phyloP scores from a whole-genome alignment of 257 asterid genomes.

The Echites panduratus region DNA sequence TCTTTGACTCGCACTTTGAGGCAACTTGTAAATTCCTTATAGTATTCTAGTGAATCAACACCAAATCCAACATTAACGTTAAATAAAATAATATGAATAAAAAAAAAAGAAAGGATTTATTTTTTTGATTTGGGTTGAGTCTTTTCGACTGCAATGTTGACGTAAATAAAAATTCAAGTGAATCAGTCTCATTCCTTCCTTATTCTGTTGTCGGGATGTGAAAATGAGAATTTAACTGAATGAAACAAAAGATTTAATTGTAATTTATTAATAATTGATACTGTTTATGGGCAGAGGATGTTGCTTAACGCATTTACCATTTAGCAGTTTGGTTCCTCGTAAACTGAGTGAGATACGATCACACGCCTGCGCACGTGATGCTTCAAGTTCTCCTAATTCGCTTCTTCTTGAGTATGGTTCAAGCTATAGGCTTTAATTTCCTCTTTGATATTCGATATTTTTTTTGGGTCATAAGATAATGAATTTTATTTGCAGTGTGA shows the following conservation, averaged over 20 bases:
- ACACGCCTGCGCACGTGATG: conserved; percentile 52
- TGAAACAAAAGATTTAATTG: neutral
- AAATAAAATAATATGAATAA: neutral
- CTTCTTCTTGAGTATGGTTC: conserved; percentile 20
- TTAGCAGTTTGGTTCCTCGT: conserved; percentile 28
- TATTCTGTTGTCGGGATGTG: conserved; percentile 26
- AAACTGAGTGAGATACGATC: conserved; percentile 37
- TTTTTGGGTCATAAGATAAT: neutral
- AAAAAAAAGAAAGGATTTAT: no score
- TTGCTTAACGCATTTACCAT: conserved; percentile 78
- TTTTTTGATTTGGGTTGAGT: neutral
- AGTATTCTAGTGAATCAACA: no score
- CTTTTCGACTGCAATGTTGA: conserved; percentile 22
- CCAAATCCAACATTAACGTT: neutral
- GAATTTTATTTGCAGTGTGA: neutral
- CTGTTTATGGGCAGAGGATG: conserved; percentile 53
- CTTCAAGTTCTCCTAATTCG: conserved; percentile 9
- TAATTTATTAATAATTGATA: neutral
- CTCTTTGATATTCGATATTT: neutral
- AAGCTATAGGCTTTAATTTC: conserved; percentile 15
- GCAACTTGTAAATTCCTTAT: no score
- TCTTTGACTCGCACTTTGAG: no score
- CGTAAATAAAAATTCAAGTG: conserved; percentile 20
- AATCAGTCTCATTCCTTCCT: conserved; percentile 18
- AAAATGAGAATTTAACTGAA: neutral